Conservation (phyloP, 192 early-diverging fungal genomes). For the Jimgerdemannia lactiflua region DNA sequence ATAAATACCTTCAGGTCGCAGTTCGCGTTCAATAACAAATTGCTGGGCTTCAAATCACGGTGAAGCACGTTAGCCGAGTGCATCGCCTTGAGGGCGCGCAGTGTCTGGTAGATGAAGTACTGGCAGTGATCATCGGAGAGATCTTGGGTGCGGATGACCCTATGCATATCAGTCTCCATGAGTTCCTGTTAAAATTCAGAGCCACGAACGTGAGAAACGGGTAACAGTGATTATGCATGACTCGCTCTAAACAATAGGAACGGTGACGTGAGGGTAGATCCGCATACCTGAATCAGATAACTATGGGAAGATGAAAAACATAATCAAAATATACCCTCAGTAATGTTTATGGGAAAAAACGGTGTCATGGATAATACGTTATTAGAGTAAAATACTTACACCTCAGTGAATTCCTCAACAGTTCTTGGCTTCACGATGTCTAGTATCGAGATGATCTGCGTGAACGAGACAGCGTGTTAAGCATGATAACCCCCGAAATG, state of each 20-base stretch:
- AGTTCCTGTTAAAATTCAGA: constrained; percentile 49
- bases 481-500: neutral
- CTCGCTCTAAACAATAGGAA: no score
- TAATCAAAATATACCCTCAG: no score
- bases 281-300: neutral
- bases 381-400: constrained; percentile 41
- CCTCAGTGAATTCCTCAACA: constrained; percentile 84
- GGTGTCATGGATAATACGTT: no score
- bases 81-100: constrained; percentile 97
- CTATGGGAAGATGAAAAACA: neutral
- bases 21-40: constrained; percentile 87
- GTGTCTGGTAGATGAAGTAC: constrained; percentile 98
- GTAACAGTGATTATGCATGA: neutral
- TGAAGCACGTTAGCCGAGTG: constrained; percentile 98
- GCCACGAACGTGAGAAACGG: neutral
- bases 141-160: constrained; percentile 94
- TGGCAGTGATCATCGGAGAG: constrained; percentile 97
- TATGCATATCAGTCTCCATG: constrained; percentile 99
- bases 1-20: constrained; percentile 75
- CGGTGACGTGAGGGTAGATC: neutral
- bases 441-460: constrained; percentile 86
- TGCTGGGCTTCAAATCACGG: constrained; percentile 96
- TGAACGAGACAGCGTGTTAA: neutral
- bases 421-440: constrained; percentile 87
- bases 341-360: no score